phyloP scores from a whole-genome alignment of 2,329 filamentous ascomycete genomes.

The Fusarium chlamydosporum region DNA sequence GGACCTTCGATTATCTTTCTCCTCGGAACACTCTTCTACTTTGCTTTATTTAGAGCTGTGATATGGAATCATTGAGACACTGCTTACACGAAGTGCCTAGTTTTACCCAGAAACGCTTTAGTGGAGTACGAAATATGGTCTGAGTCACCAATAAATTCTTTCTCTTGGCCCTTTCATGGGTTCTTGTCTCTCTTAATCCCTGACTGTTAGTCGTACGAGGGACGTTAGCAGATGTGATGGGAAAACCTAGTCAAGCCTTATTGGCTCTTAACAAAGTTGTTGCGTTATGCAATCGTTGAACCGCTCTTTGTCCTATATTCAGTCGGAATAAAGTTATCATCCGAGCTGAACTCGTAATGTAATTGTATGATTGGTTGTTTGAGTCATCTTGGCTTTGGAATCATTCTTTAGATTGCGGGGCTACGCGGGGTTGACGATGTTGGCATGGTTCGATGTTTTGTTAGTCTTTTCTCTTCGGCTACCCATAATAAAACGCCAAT shows the following conservation, averaged over 20 bases:
- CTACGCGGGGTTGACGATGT: conserved; percentile 29
- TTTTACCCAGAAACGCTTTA: conserved; percentile 30
- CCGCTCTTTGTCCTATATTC: background rate
- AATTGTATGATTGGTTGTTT: conserved; percentile 20
- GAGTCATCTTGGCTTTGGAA: conserved; percentile 41
- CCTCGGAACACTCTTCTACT: conserved; percentile 9
- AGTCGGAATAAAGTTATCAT: conserved; percentile 14
- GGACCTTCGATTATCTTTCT: conserved; percentile 2
- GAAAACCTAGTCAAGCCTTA: too few species aligned
- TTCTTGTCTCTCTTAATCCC: background rate
- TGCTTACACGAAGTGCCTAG: conserved; percentile 9
- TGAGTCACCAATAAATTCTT: conserved; percentile 3
- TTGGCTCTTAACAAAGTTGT: background rate
- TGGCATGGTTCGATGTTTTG: conserved; percentile 17
- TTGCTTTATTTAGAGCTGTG: background rate
- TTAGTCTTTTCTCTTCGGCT: background rate
- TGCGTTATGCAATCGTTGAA: background rate
- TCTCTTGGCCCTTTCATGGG: background rate
- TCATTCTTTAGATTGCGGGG: conserved; percentile 42
- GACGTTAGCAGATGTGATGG: conserved; percentile 1
- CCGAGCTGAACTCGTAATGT: conserved; percentile 17
- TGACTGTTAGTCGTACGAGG: background rate
- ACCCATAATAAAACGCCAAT: background rate
- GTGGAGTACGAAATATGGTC: conserved; percentile 2
- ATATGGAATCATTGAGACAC: conserved; percentile 31